Evolutionary conservation across 495 filamentous ascomycete species (phyloP).

Genomic region (Daldinia childiae): DNA sequence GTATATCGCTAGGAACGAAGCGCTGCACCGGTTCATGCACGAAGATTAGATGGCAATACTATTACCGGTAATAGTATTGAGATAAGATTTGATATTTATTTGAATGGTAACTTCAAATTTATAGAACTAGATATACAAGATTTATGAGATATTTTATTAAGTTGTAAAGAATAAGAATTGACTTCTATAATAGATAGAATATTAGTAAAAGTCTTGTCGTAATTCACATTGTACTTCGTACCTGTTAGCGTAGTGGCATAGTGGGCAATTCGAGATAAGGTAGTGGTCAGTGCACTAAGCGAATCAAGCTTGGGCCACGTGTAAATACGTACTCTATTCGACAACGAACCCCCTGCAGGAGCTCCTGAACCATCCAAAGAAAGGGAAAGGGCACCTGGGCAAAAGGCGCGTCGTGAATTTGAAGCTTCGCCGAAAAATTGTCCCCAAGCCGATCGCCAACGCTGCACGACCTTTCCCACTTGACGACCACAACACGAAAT

Average conservation of each 20-base stretch:
- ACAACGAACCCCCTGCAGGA: constrained; percentile 40
- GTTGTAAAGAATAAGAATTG: too few species aligned
- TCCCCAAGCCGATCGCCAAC: background rate
- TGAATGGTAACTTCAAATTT: background rate
- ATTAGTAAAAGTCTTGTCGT: background rate
- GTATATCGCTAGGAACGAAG: constrained; percentile 57
- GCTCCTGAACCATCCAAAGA: constrained; percentile 41
- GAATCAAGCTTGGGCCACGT: background rate
- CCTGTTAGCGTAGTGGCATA: background rate
- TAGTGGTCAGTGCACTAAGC: background rate
- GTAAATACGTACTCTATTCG: constrained; percentile 12
- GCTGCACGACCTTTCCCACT: background rate
- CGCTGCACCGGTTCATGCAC: constrained; percentile 60
- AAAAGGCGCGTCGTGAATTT: constrained; percentile 43
- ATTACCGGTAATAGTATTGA: background rate
- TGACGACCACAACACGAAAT: constrained; percentile 7
- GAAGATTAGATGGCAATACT: constrained; percentile 45
- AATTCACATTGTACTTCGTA: background rate
- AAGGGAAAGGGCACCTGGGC: constrained; percentile 13
- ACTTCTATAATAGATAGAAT: too few species aligned
- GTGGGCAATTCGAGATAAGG: background rate
- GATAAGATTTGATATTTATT: background rate
- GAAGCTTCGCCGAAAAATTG: constrained; percentile 36
- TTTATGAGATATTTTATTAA: background rate
- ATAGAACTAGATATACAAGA: background rate